Conservation (phyloP, 768 basidiomycete species). For the Rhizopogon roseolus region DNA sequence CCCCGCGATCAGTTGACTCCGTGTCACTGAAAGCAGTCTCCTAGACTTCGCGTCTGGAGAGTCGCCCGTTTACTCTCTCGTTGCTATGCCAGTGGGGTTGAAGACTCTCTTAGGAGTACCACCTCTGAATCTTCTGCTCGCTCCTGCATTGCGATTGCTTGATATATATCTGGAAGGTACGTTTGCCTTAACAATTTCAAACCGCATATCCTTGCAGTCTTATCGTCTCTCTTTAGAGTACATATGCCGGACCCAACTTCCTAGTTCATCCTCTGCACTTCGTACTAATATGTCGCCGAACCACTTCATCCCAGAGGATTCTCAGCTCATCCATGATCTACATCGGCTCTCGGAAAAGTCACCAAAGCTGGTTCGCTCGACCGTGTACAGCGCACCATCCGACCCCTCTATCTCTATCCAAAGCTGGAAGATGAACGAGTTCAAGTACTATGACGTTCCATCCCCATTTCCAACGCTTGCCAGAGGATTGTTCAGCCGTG, state of each 20-base stretch:
- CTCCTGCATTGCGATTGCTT: too few species aligned
- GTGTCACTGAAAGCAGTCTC: neutral
- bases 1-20: neutral
- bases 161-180: too few species aligned
- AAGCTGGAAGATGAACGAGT: slow-evolving; percentile 99
- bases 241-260: slow-evolving; percentile 9
- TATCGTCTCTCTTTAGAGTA: too few species aligned
- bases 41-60: neutral
- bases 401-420: slow-evolving; percentile 51
- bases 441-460: slow-evolving; percentile 86
- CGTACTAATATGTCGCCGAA: slow-evolving; percentile 16
- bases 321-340: slow-evolving; percentile 55
- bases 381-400: slow-evolving; percentile 51
- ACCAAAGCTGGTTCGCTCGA: slow-evolving; percentile 63
- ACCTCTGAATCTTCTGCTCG: too few species aligned
- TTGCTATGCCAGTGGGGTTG: neutral
- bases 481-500: slow-evolving; percentile 77
- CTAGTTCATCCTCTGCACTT: slow-evolving; percentile 2
- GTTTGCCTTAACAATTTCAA: too few species aligned
- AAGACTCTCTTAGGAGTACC: neutral
- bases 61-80: neutral
- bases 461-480: slow-evolving; percentile 95
- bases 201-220: too few species aligned
- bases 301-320: slow-evolving; percentile 38
- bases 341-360: slow-evolving; percentile 45